Evolutionary conservation across 2,329 filamentous ascomycete species (phyloP).

Genomic region (Aspergillus melleus): DNA sequence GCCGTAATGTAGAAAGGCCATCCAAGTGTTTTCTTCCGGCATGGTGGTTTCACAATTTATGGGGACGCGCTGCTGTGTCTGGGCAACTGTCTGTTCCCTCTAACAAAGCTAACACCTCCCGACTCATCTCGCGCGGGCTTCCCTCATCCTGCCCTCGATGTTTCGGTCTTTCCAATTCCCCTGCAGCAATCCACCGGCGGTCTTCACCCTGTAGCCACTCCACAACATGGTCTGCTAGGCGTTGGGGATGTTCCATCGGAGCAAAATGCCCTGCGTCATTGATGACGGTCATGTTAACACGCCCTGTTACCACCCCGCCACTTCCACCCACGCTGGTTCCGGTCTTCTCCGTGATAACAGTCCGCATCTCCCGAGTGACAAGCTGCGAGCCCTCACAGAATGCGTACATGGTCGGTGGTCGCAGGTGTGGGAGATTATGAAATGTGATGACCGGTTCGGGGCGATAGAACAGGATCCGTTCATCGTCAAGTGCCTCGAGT

Average conservation of each 20-base stretch:
- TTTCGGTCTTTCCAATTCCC: too few species aligned
- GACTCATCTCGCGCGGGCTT: too few species aligned
- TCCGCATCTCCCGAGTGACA: background rate
- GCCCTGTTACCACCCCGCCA: background rate
- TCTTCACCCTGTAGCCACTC: too few species aligned
- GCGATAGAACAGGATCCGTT: background rate
- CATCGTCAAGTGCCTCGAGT: too few species aligned
- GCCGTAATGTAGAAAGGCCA: too few species aligned
- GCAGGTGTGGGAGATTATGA: background rate
- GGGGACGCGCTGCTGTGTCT: too few species aligned
- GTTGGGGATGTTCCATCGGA: background rate
- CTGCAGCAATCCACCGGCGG: too few species aligned
- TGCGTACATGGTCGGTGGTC: background rate
- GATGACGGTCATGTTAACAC: background rate
- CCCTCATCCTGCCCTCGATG: too few species aligned
- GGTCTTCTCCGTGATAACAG: background rate
- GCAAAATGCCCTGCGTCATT: background rate
- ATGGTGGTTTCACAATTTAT: too few species aligned
- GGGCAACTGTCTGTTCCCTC: too few species aligned
- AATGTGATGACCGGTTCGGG: background rate
- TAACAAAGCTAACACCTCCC: too few species aligned
- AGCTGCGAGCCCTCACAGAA: background rate
- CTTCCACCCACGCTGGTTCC: background rate
- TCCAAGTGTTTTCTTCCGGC: too few species aligned
- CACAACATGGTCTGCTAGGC: background rate